A percentile compares a stretch with the other conserved stretches of the same genome.
These are phyloP conservation scores for Logfia minima DNA, from an alignment of 129 eudicot genomes.

Conservation along the genomic window DNA sequence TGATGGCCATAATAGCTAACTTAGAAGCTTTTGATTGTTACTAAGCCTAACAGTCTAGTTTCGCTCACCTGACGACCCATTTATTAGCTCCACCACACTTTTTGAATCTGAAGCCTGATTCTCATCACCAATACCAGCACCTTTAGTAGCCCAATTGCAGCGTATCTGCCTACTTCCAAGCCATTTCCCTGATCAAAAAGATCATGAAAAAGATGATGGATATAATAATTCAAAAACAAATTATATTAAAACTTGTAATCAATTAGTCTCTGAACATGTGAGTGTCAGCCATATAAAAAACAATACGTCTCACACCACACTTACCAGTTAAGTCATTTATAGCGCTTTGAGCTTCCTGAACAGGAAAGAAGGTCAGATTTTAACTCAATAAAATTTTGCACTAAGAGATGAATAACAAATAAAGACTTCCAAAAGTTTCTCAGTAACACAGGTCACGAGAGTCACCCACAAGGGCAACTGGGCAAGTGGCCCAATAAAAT, in stretches of 20 bases:
- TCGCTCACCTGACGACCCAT: slow-evolving; percentile 61
- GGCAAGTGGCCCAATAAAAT: not conserved
- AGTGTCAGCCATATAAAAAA: not conserved
- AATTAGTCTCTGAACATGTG: not conserved
- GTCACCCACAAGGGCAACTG: slow-evolving; percentile 4
- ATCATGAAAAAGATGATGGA: not conserved
- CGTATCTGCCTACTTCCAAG: slow-evolving; percentile 91
- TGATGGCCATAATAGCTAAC: not conserved
- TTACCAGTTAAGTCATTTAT: slow-evolving; percentile 80
- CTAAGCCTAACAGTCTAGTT: not conserved
- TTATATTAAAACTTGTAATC: not conserved
- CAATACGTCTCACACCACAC: not conserved
- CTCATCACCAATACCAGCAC: slow-evolving; percentile 73
- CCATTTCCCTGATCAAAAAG: slow-evolving; percentile 58
- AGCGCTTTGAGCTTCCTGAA: slow-evolving; percentile 89
- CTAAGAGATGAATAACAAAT: not conserved
- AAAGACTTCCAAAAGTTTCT: slow-evolving; percentile 13
- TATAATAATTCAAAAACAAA: not conserved
- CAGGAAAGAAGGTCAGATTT: slow-evolving; percentile 10
- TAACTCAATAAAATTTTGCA: not conserved
- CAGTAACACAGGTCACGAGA: slow-evolving; percentile 3
- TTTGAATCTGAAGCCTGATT: slow-evolving; percentile 61
- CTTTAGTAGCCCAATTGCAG: slow-evolving; percentile 93
- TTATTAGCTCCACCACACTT: slow-evolving; percentile 81
- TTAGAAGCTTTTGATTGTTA: slow-evolving; percentile 8